A percentile compares a stretch with the other conserved stretches of the same genome.
Evolutionary conservation across 2,329 filamentous ascomycete species (phyloP).

Genomic region (Epicoccum nigrum): DNA sequence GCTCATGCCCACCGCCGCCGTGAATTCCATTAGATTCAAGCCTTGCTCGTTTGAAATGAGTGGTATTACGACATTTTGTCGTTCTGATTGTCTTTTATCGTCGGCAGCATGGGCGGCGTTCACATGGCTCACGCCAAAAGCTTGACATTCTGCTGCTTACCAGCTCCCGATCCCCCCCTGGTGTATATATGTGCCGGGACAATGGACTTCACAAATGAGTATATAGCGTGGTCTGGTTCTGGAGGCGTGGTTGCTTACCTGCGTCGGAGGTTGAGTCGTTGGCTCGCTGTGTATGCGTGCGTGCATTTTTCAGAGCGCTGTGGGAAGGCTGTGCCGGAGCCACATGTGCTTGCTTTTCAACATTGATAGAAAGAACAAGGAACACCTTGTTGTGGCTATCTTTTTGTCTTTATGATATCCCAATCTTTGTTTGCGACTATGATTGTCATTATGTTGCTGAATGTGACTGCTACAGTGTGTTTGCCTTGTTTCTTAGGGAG

Average conservation of each 20-base stretch:
- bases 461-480: too few species aligned
- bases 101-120: constrained; percentile 7
- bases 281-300: not conserved
- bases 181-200: constrained; percentile 3
- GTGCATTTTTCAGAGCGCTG: constrained; percentile 4
- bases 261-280: too few species aligned
- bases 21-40: not conserved
- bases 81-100: constrained; percentile 6
- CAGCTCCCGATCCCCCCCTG: constrained; percentile 2
- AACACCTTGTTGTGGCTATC: not conserved
- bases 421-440: not conserved
- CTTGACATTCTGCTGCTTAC: constrained; percentile 1
- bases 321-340: constrained; percentile 16
- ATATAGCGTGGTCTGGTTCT: constrained; percentile 1
- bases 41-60: too few species aligned
- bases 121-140: not conserved
- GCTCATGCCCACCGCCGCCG: constrained; percentile 29
- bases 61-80: not conserved
- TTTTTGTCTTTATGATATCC: constrained; percentile 15
- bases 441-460: not conserved
- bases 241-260: not conserved
- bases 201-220: constrained; percentile 1
- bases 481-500: not conserved
- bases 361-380: constrained; percentile 13
- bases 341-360: constrained; percentile 10